Evolutionary conservation across 192 early-diverging fungal genomes (phyloP).

Genomic region (Phlyctochytrium planicorne): DNA sequence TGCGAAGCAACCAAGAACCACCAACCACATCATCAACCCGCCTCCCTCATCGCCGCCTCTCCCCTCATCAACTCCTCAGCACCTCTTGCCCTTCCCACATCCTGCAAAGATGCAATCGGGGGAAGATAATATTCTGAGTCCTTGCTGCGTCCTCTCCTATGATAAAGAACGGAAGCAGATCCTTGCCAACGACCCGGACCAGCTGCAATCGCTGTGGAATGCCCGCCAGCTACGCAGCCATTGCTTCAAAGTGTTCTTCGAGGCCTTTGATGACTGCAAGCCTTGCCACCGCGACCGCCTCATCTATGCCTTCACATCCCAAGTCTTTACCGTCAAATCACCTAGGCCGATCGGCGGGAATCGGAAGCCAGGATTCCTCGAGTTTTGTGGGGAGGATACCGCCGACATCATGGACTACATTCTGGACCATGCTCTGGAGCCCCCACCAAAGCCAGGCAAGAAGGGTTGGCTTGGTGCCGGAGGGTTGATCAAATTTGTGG

Average conservation of each 20-base stretch:
- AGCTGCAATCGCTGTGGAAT: background rate
- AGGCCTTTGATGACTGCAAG: background rate
- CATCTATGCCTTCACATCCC: background rate
- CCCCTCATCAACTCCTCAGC: no score
- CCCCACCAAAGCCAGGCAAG: background rate
- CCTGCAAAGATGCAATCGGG: no score
- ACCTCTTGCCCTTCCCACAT: no score
- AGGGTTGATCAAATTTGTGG: background rate
- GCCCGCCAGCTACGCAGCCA: background rate
- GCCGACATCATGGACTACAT: background rate
- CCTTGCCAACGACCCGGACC: background rate
- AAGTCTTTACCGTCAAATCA: background rate
- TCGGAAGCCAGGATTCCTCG: constrained; percentile 2
- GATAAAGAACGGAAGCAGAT: constrained; percentile 1
- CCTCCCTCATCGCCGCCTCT: no score
- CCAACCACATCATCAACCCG: no score
- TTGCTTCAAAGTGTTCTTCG: background rate
- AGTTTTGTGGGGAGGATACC: background rate
- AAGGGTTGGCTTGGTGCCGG: background rate
- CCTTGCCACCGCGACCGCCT: background rate
- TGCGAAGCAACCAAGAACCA: no score
- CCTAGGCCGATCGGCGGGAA: constrained; percentile 7
- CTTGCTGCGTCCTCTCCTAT: background rate
- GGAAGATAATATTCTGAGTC: no score
- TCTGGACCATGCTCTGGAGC: background rate